Evolutionary conservation across 257 asterid genomes (phyloP).

Genomic region (Plantago ovata): DNA sequence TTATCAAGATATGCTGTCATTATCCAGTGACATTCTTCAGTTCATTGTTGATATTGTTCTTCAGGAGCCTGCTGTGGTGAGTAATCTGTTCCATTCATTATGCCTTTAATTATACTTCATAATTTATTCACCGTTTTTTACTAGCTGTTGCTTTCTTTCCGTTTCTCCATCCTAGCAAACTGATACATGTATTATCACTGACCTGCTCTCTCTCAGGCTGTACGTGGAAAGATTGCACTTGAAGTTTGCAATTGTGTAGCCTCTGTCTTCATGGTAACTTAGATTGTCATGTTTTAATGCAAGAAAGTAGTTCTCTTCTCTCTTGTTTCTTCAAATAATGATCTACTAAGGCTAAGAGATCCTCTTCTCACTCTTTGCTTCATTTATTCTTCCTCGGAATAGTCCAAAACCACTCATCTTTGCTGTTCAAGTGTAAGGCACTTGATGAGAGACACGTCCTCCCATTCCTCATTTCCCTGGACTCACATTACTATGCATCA

Average conservation of each 20-base stretch:
- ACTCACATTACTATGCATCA: too few species aligned
- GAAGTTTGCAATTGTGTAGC: conserved; percentile 77
- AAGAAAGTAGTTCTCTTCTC: conserved; percentile 9
- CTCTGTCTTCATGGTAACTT: conserved; percentile 60
- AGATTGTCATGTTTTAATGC: conserved; percentile 2
- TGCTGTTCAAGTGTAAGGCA: too few species aligned
- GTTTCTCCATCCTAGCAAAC: background rate
- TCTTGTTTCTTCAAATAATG: background rate
- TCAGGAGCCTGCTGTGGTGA: conserved; percentile 72
- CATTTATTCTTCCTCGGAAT: background rate
- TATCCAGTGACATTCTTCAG: conserved; percentile 47
- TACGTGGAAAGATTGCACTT: conserved; percentile 66
- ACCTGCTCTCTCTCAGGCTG: conserved; percentile 40
- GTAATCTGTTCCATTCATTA: conserved; percentile 8
- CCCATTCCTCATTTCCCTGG: too few species aligned
- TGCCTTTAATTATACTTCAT: too few species aligned
- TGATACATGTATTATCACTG: conserved; percentile 11
- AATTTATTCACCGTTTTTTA: too few species aligned
- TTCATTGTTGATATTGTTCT: conserved; percentile 36
- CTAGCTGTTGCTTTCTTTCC: too few species aligned
- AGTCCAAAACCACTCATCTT: too few species aligned
- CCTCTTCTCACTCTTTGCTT: too few species aligned
- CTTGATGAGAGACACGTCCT: too few species aligned
- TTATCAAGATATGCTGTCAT: conserved; percentile 50
- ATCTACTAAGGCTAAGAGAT: background rate